A percentile compares a stretch with the other conserved stretches of the same genome.
phyloP scores from a whole-genome alignment of 75 land plant species.

The Cunninghamia lanceolata region DNA sequence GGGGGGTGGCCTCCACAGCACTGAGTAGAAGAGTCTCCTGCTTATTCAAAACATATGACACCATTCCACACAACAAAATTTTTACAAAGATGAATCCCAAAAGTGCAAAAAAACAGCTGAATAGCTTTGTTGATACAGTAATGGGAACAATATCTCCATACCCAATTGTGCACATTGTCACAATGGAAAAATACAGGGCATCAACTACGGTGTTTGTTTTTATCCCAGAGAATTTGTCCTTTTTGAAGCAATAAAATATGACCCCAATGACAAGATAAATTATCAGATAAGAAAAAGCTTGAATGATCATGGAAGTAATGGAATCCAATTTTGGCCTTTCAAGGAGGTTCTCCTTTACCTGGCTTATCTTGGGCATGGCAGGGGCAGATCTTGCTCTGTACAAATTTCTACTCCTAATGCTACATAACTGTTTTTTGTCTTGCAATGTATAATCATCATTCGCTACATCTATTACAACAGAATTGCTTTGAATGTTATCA shows the following conservation, averaged over 20 bases:
- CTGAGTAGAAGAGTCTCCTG: constrained; percentile 33
- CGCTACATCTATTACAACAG: too few species aligned
- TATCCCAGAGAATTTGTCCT: constrained; percentile 17
- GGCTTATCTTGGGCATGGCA: background rate
- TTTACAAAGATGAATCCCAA: constrained; percentile 35
- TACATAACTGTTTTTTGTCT: too few species aligned
- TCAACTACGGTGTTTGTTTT: constrained; percentile 17
- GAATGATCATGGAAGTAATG: background rate
- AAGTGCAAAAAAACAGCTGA: constrained; percentile 24
- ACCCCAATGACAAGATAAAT: constrained; percentile 24
- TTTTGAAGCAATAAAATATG: constrained; percentile 14
- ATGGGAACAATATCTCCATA: constrained; percentile 38
- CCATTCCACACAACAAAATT: constrained; percentile 32
- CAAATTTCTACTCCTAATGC: background rate
- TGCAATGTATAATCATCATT: too few species aligned
- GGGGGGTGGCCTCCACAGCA: constrained; percentile 25
- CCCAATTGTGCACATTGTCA: constrained; percentile 44
- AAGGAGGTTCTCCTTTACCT: background rate
- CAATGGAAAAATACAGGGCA: constrained; percentile 37
- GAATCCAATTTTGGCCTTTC: background rate
- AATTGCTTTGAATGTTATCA: too few species aligned
- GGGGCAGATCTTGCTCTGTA: background rate
- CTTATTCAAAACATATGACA: constrained; percentile 30
- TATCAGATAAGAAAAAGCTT: constrained; percentile 22
- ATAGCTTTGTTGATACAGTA: constrained; percentile 29